Evolutionary conservation across 176 grass and related monocot species (phyloP).

Genomic region (Lolium multiflorum): DNA sequence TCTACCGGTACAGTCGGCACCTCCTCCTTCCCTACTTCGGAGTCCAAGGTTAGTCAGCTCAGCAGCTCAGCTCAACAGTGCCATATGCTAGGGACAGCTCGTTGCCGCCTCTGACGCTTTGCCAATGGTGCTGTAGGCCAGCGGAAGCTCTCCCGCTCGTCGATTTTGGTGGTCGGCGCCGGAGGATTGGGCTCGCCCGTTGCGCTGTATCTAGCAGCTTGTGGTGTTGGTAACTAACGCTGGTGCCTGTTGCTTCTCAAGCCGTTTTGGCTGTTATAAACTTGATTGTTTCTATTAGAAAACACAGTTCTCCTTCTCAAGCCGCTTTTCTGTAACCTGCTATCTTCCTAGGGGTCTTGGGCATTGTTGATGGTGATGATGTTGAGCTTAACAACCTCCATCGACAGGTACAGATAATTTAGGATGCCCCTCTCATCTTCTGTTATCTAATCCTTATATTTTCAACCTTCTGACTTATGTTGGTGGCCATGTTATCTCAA

Average conservation of each 20-base stretch:
- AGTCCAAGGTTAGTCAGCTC: constrained; percentile 60
- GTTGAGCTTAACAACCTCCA: constrained; percentile 96
- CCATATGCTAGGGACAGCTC: background rate
- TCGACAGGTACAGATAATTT: constrained; percentile 68
- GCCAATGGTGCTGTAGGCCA: constrained; percentile 50
- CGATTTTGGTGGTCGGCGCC: constrained; percentile 88
- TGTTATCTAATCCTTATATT: background rate
- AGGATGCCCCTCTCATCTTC: background rate
- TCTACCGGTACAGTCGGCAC: constrained; percentile 86
- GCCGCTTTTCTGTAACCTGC: constrained; percentile 1
- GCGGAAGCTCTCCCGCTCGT: constrained; percentile 68
- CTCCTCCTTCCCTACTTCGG: constrained; percentile 91
- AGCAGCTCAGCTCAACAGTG: background rate
- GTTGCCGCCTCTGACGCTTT: constrained; percentile 6
- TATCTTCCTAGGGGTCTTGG: constrained; percentile 73
- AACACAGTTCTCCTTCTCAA: background rate
- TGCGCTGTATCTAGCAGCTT: constrained; percentile 80
- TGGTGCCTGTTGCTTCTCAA: constrained; percentile 11
- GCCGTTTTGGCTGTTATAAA: background rate
- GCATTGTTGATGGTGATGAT: constrained; percentile 88
- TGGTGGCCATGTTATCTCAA: background rate
- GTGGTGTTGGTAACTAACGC: constrained; percentile 92
- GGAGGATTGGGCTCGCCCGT: constrained; percentile 90
- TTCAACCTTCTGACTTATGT: constrained; percentile 22
- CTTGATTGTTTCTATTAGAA: background rate